Conservation (phyloP, 176 grass and related monocot species). For the Melocanna baccifera region DNA sequence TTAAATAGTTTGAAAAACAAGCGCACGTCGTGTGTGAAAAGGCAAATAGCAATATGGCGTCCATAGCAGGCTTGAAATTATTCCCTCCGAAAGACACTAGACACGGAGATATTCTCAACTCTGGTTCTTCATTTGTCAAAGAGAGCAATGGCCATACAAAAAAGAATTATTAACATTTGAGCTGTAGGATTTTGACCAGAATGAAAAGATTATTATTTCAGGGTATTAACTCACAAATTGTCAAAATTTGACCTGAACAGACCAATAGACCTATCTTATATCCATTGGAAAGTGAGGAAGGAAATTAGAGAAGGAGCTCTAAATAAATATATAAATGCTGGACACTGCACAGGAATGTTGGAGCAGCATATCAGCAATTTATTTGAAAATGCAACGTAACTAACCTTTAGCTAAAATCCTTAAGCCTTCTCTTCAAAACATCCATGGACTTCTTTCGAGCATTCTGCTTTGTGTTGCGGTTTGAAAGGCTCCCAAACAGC, state of each 20-base stretch:
- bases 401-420: conserved; percentile 2
- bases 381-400: not conserved
- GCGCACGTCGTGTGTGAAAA: not conserved
- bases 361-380: not conserved
- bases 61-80: not conserved
- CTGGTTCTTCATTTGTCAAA: not conserved
- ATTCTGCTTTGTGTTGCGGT: conserved; percentile 66
- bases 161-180: not conserved
- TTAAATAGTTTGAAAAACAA: not conserved
- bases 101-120: not conserved
- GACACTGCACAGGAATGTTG: not conserved
- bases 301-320: not conserved
- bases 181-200: not conserved
- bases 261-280: not conserved
- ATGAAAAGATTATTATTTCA: not conserved
- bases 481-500: conserved; percentile 72
- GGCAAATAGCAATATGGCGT: not conserved
- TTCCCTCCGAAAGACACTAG: not conserved
- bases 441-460: conserved; percentile 93
- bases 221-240: not conserved
- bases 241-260: not conserved
- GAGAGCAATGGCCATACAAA: not conserved
- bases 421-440: conserved; percentile 42
- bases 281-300: not conserved
- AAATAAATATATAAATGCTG: not conserved